Evolutionary conservation across 1,139 yeast genomes (phyloP).

Genomic region (Yamadazyma friedrichii): DNA sequence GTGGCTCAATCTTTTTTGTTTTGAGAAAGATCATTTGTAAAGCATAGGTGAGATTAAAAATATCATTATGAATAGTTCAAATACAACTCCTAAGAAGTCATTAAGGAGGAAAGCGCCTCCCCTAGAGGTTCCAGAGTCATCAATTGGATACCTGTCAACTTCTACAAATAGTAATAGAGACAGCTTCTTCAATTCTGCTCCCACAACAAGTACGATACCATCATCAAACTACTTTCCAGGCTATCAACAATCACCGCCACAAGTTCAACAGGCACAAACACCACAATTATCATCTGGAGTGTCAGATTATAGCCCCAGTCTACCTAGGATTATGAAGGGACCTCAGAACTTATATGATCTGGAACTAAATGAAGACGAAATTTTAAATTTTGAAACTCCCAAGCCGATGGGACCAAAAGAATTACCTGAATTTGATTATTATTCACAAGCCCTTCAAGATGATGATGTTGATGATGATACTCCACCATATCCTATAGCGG

Average conservation of each 20-base stretch:
- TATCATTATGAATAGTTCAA: neutral
- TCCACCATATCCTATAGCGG: slow-evolving; percentile 18
- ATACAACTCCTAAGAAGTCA: slow-evolving; percentile 18
- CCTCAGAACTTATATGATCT: slow-evolving; percentile 3
- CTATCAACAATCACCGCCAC: too few relatives aligned
- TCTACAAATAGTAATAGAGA: neutral
- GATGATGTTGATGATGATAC: slow-evolving; percentile 1
- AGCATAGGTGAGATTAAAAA: neutral
- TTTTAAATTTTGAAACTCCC: slow-evolving; percentile 28
- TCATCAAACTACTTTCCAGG: neutral
- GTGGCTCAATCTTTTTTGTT: slow-evolving; percentile 3
- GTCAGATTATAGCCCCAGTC: neutral
- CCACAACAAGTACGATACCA: neutral
- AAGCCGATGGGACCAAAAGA: slow-evolving; percentile 45
- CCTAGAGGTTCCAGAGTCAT: neutral
- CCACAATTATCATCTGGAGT: neutral
- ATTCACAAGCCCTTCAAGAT: slow-evolving; percentile 1
- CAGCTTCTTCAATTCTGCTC: neutral
- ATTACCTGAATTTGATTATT: slow-evolving; percentile 32
- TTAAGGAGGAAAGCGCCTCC: slow-evolving; percentile 35
- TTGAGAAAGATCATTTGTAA: slow-evolving; percentile 5
- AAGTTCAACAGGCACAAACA: too few relatives aligned
- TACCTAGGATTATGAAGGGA: slow-evolving; percentile 1
- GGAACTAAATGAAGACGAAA: slow-evolving; percentile 11
- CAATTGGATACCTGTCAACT: too few relatives aligned